These are phyloP conservation scores for Amoebophrya sp. DNA, from an alignment of 169 alveolate genomes.

Conservation along the genomic window DNA sequence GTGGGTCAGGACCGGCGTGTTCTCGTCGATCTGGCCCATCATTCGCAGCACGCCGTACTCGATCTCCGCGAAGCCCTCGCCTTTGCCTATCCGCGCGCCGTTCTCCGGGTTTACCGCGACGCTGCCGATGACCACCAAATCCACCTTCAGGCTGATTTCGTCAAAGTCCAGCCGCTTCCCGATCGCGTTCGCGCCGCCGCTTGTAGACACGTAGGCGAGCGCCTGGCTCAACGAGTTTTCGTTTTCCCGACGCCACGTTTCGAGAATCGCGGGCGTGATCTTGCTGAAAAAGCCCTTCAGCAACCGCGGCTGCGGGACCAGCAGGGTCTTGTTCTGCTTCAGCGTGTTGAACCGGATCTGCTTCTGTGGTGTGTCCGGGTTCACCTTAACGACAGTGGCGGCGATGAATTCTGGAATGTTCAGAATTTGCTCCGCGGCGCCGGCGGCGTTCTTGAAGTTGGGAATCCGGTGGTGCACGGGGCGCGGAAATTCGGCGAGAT, in stretches of 20 bases:
- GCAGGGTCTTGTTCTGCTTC: conserved; percentile 26
- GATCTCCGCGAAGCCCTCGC: conserved; percentile 47
- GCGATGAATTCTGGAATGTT: conserved; percentile 38
- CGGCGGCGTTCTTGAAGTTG: conserved; percentile 35
- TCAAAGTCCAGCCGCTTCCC: conserved; percentile 46
- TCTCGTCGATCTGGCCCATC: conserved; percentile 44
- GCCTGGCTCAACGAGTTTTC: neutral
- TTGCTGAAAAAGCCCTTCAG: neutral
- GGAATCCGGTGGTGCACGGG: conserved; percentile 49
- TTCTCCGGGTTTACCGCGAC: conserved; percentile 44
- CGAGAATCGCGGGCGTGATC: neutral
- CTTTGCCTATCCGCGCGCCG: conserved; percentile 45
- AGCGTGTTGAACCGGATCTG: conserved; percentile 32
- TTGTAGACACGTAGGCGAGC: neutral
- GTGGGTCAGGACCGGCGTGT: conserved; percentile 44
- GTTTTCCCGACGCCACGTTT: neutral
- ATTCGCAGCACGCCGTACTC: conserved; percentile 47
- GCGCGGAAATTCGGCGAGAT: conserved; percentile 41
- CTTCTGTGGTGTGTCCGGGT: conserved; percentile 51
- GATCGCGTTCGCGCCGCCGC: conserved; percentile 31
- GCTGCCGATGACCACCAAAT: conserved; percentile 40
- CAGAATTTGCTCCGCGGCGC: conserved; percentile 36
- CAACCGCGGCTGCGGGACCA: conserved; percentile 48
- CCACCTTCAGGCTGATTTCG: conserved; percentile 38
- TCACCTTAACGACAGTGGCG: conserved; percentile 45